phyloP scores from a whole-genome alignment of 768 basidiomycete species.

The Termitomyces sp. region DNA sequence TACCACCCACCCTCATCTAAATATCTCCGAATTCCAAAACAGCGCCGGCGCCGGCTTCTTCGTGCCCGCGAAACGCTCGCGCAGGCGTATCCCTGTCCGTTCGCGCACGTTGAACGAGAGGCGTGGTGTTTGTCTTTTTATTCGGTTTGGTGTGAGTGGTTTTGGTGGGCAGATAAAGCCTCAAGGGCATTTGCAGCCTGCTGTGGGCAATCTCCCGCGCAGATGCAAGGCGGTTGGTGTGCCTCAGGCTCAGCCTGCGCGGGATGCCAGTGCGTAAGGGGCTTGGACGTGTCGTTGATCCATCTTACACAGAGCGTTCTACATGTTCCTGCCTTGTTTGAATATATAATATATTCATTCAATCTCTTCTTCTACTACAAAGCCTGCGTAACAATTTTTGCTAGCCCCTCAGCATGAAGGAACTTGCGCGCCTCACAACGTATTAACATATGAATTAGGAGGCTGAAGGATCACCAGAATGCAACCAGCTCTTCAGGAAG shows the following conservation, averaged over 20 bases:
- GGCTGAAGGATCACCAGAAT: no score
- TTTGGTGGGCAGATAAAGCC: constrained; percentile 10
- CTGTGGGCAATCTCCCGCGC: constrained; percentile 3
- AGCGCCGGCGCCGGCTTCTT: constrained; percentile 1
- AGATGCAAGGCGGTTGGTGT: not conserved
- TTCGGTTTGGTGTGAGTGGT: not conserved
- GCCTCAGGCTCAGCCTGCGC: not conserved
- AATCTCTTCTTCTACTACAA: no score
- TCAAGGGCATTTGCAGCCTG: constrained; percentile 9
- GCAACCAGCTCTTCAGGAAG: no score
- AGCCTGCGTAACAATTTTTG: no score
- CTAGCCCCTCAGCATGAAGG: no score
- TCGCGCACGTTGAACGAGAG: constrained; percentile 5
- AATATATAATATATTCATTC: no score
- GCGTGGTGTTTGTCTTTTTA: constrained; percentile 7
- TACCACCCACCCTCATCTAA: not conserved
- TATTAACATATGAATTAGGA: no score
- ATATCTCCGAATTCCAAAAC: not conserved
- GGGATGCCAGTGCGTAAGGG: no score
- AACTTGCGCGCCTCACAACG: no score
- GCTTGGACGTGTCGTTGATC: no score
- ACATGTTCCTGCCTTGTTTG: no score
- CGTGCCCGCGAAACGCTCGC: not conserved
- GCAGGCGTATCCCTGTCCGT: not conserved
- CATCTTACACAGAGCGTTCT: no score